These are phyloP conservation scores for Yarrowia hollandica DNA, from an alignment of 805 yeast genomes.

Conservation along the genomic window DNA sequence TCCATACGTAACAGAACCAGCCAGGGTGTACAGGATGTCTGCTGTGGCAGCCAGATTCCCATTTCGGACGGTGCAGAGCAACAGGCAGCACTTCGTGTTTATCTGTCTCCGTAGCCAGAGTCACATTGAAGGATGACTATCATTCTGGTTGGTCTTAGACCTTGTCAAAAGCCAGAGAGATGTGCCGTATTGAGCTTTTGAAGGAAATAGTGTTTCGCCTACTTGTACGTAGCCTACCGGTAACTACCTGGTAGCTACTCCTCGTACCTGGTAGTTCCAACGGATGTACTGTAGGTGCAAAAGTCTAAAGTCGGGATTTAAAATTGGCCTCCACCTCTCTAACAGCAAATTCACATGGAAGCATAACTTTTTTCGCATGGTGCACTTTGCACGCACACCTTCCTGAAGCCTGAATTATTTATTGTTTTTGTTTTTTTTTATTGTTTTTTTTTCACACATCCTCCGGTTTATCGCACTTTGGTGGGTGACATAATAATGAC, in stretches of 20 bases:
- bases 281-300: slow-evolving; percentile 19
- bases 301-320: slow-evolving; percentile 8
- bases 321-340: no score
- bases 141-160: not conserved
- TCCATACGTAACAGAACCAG: not conserved
- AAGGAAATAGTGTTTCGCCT: not conserved
- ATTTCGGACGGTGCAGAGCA: not conserved
- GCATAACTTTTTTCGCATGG: no score
- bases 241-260: no score
- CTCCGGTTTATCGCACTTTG: no score
- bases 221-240: no score
- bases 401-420: no score
- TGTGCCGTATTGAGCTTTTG: slow-evolving; percentile 7
- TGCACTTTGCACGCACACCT: no score
- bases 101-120: not conserved
- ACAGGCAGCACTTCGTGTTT: not conserved
- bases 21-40: not conserved
- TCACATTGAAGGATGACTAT: slow-evolving; percentile 1
- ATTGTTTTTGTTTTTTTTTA: no score
- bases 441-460: no score
- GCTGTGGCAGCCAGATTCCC: not conserved
- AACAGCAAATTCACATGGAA: no score
- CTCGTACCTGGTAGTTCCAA: no score
- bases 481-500: no score
- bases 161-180: not conserved